These are phyloP conservation scores for Linnemannia schmuckeri DNA, from an alignment of 192 early-diverging fungal species.

Conservation along the genomic window DNA sequence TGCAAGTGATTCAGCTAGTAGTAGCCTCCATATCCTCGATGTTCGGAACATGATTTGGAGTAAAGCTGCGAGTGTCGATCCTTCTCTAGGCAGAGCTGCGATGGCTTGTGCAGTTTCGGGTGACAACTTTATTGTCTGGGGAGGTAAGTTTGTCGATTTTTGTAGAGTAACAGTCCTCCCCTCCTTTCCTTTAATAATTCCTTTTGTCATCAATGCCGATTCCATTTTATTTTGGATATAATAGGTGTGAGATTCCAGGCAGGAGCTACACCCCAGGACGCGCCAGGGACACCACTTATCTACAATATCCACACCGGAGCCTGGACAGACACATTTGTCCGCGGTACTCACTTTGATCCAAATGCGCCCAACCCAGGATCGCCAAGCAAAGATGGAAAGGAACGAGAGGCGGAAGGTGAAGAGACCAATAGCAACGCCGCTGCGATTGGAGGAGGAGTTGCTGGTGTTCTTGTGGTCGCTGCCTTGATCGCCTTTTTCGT, in stretches of 20 bases:
- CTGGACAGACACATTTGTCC: background rate
- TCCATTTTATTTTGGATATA: background rate
- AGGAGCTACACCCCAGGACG: no score
- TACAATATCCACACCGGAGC: background rate
- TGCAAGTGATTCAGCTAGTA: background rate
- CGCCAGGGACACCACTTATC: background rate
- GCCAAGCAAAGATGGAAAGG: background rate
- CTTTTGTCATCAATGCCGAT: background rate
- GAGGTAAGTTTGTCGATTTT: background rate
- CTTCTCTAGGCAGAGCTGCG: background rate
- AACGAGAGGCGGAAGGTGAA: background rate
- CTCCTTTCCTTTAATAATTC: no score
- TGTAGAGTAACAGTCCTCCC: no score
- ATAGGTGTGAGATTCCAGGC: no score
- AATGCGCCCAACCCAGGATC: background rate
- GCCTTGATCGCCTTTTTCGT: background rate
- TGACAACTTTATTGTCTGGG: conserved; percentile 10
- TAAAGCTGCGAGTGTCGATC: background rate
- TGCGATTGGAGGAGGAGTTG: background rate
- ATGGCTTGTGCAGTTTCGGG: conserved; percentile 8
- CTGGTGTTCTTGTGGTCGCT: background rate
- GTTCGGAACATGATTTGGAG: background rate
- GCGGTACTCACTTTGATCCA: background rate
- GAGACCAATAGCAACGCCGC: background rate
- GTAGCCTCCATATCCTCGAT: background rate